These are phyloP conservation scores for Thozetella sp. DNA, from an alignment of 495 filamentous ascomycete genomes.

Conservation along the genomic window DNA sequence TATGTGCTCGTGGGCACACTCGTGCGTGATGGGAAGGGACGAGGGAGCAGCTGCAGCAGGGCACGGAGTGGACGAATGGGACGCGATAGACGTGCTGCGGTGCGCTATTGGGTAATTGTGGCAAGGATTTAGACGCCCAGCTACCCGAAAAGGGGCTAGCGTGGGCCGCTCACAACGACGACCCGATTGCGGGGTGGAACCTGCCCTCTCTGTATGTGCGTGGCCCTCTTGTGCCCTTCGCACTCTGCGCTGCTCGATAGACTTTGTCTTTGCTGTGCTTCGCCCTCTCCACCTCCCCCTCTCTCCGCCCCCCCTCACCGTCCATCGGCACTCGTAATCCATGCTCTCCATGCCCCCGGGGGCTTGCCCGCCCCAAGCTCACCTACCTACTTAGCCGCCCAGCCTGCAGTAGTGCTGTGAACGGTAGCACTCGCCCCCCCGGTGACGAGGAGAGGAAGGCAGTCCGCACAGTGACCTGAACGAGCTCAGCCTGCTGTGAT, in stretches of 20 bases:
- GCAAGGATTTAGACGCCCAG: slow-evolving; percentile 46
- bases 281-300: neutral
- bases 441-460: slow-evolving; percentile 13
- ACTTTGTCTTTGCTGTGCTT: neutral
- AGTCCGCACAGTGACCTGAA: slow-evolving; percentile 7
- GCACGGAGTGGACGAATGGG: slow-evolving; percentile 4
- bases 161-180: neutral
- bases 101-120: slow-evolving; percentile 31
- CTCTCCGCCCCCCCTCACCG: slow-evolving; percentile 1
- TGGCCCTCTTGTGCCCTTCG: slow-evolving; percentile 16
- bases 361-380: neutral
- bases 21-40: slow-evolving; percentile 23
- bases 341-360: neutral
- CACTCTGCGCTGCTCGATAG: slow-evolving; percentile 6
- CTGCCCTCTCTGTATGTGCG: neutral
- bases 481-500: slow-evolving; percentile 20
- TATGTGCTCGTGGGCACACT: slow-evolving; percentile 3
- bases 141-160: slow-evolving; percentile 14
- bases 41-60: neutral
- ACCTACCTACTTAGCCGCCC: slow-evolving; percentile 43
- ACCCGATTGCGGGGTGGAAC: slow-evolving; percentile 9
- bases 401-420: slow-evolving; percentile 34
- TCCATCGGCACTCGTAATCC: neutral
- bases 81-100: slow-evolving; percentile 15
- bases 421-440: slow-evolving; percentile 19